Conservation (phyloP, 73 alveolate genomes). For the Tetrahymena malaccensis region DNA sequence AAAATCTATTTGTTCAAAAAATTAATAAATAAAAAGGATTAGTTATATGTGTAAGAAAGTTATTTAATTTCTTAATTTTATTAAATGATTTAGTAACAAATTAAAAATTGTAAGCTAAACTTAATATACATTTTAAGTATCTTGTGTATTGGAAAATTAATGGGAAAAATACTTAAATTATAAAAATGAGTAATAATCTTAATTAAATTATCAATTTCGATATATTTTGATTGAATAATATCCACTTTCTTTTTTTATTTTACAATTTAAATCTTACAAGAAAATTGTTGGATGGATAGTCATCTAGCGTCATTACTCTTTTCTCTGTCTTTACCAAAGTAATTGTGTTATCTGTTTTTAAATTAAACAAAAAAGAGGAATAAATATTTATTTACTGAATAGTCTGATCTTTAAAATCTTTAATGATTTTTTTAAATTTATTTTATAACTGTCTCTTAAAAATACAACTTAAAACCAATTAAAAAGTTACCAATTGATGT, state of each 20-base stretch:
- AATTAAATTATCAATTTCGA: neutral
- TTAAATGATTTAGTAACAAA: neutral
- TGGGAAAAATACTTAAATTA: neutral
- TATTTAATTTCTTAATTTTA: neutral
- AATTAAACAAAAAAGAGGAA: neutral
- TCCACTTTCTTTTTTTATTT: neutral
- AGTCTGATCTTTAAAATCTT: neutral
- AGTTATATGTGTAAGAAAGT: neutral
- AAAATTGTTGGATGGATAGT: neutral
- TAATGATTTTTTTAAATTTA: too few relatives aligned
- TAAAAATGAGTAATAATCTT: neutral
- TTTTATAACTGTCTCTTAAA: too few relatives aligned
- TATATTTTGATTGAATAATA: too few relatives aligned
- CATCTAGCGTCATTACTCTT: neutral
- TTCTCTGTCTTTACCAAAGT: neutral
- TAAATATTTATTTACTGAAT: neutral
- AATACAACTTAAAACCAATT: too few relatives aligned
- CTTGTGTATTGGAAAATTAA: neutral
- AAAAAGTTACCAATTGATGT: neutral
- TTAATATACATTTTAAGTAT: neutral
- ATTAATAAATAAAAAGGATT: neutral
- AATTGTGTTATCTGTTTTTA: neutral
- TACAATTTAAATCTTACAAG: neutral
- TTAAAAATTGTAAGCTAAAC: neutral
- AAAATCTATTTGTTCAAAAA: neutral